Percentiles rank a stretch among this genome's conserved stretches.
Evolutionary conservation across 306 rosid species (phyloP).

Genomic region (Delonix regia): DNA sequence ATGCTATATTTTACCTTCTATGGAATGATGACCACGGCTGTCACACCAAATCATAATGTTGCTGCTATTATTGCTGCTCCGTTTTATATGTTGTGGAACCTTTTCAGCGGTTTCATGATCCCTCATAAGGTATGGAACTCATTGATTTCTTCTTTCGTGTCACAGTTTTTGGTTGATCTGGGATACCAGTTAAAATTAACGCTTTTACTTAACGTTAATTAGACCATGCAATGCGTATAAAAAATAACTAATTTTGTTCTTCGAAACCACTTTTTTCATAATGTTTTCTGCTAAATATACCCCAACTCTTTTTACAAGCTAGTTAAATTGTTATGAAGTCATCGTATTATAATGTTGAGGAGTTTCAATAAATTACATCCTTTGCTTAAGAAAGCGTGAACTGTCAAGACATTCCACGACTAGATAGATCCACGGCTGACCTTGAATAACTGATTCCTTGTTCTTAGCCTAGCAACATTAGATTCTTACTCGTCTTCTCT

Average conservation of each 20-base stretch:
- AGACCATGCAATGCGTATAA: background rate
- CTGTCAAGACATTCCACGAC: background rate
- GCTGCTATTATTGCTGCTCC: conserved; percentile 95
- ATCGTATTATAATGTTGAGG: too few relatives aligned
- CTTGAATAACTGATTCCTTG: background rate
- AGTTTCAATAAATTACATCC: background rate
- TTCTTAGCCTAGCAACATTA: background rate
- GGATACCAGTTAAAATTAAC: background rate
- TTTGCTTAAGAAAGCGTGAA: background rate
- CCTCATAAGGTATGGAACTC: conserved; percentile 81
- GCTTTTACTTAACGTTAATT: background rate
- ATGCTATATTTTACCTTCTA: conserved; percentile 97
- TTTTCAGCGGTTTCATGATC: conserved; percentile 98
- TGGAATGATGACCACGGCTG: conserved; percentile 99
- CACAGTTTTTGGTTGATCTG: background rate
- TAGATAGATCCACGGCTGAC: background rate
- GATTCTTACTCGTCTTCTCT: background rate
- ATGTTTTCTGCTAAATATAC: background rate
- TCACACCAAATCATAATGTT: conserved; percentile 97
- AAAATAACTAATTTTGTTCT: background rate
- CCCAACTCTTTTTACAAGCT: background rate
- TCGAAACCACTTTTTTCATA: background rate
- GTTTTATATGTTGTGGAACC: conserved; percentile 98
- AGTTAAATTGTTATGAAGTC: too few relatives aligned
- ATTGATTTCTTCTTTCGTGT: conserved; percentile 21